Evolutionary conservation across 176 grass and related monocot species (phyloP), one percentile per base, ranked within the genome.

Genomic region (Eremochloa ophiuroides): DNA sequence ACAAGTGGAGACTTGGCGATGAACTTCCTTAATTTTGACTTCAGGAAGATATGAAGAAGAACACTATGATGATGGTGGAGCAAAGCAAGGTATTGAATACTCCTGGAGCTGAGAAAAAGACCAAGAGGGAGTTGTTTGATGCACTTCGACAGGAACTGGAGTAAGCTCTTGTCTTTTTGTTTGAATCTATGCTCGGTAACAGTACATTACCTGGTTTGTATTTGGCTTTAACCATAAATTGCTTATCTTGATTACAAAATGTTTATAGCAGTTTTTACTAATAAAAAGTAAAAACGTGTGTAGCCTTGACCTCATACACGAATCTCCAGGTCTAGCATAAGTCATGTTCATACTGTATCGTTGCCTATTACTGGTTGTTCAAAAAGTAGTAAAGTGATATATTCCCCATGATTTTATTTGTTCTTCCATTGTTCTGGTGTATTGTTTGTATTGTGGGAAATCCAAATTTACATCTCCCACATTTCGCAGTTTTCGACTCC

Each of bases 41-140:
- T 63, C 84, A 99, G 93, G 96, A 99, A 88, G 92, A 95, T 46
- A 94, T 95, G 91, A 99, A 99, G 79, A 99, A 94, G 73, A 94
- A 91, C 72, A 99, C 96, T 27, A 95, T 98, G 84, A 87, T 93
- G 64, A 99, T 99, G 97, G 97, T 99, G 47, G 93, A 99, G 71
- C 93, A 99, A 66, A 99, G 97, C 86, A 96, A 88, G 74, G 93
- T 94, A 63, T 84, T 99, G 44, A 99, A 93, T 50, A 90, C 97
- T 47, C 88, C 89, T 31, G 97, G 97, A 64, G 97, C 97, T 85
- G 96, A 95, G 85, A 99, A 95, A 77, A 90, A 96, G 42, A 93
- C 93, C 12, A 99, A 99, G 80, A 87, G 93, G 74, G 97, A 92
- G 74, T 69, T 99, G 69, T 99, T 99, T 77, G 97, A 99, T 14